A percentile compares a stretch with the other conserved stretches of the same genome.
phyloP scores from a whole-genome alignment of 1,284 basidiomycete species.

The Cerrena zonata region DNA sequence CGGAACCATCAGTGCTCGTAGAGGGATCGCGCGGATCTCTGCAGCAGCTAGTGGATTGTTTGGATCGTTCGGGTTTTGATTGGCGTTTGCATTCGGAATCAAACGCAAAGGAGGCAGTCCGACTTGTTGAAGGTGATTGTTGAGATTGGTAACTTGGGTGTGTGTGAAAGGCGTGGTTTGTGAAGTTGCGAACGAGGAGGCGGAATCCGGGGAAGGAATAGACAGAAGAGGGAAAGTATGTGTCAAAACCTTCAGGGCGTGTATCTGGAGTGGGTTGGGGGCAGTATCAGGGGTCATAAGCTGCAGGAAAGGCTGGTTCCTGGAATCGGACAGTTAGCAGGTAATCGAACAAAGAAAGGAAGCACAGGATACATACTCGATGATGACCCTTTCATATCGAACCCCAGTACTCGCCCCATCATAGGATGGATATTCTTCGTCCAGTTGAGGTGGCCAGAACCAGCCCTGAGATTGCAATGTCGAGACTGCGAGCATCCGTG shows the following conservation, averaged over 20 bases:
- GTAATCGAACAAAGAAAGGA: constrained; percentile 6
- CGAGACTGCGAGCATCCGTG: constrained; percentile 21
- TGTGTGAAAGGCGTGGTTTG: constrained; percentile 15
- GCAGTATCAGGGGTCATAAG: constrained; percentile 42
- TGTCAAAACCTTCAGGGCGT: constrained; percentile 65
- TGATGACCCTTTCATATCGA: constrained; percentile 50
- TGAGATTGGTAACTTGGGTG: constrained; percentile 42
- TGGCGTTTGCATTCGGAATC: constrained; percentile 25
- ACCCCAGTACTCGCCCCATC: constrained; percentile 40
- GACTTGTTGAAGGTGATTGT: constrained; percentile 56
- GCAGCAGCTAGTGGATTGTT: constrained; percentile 25
- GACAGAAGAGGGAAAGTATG: constrained; percentile 59
- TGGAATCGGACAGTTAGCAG: constrained; percentile 24
- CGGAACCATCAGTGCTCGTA: constrained; percentile 61
- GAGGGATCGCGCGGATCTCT: constrained; percentile 43
- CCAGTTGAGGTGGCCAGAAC: constrained; percentile 58
- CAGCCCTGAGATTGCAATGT: constrained; percentile 42
- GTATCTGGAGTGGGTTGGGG: constrained; percentile 57
- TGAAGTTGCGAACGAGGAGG: constrained; percentile 25
- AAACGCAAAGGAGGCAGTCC: constrained; percentile 48
- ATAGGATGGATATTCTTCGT: constrained; percentile 44
- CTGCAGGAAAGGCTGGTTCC: constrained; percentile 56
- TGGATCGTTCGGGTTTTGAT: constrained; percentile 21
- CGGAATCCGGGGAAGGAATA: constrained; percentile 18
- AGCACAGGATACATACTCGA: constrained; percentile 46